Conservation (phyloP, 2,329 filamentous ascomycete genomes). For the Aspergillus cejpii region DNA sequence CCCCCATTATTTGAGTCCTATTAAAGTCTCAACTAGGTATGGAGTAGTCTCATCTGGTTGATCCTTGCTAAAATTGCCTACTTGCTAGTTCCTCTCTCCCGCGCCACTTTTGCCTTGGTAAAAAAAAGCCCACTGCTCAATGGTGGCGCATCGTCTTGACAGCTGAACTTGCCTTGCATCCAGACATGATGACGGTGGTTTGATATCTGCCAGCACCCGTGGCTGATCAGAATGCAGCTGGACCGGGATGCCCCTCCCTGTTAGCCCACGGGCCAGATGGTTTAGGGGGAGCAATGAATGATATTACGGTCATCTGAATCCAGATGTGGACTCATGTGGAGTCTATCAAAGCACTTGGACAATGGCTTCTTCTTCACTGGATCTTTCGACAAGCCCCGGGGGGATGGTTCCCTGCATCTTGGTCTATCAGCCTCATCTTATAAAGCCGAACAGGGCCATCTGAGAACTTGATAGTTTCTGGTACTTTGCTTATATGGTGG, state of each 20-base stretch:
- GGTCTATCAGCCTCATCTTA: not conserved
- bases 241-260: slow-evolving; percentile 10
- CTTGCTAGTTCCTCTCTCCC: slow-evolving; percentile 14
- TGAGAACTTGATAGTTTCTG: not conserved
- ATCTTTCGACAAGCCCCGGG: slow-evolving; percentile 2
- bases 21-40: not conserved
- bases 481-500: not conserved
- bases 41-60: not conserved
- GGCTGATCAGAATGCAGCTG: slow-evolving; percentile 22
- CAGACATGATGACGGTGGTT: slow-evolving; percentile 11
- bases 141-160: slow-evolving; percentile 19
- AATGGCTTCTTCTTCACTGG: slow-evolving; percentile 6
- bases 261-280: not conserved
- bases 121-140: slow-evolving; percentile 8
- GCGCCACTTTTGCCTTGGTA: slow-evolving; percentile 8
- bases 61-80: slow-evolving; percentile 11
- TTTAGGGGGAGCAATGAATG: not conserved
- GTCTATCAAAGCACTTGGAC: slow-evolving; percentile 13
- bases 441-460: not conserved
- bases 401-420: slow-evolving; percentile 6
- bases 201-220: slow-evolving; percentile 14
- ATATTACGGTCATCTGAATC: not conserved
- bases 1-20: not conserved
- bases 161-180: slow-evolving; percentile 19
- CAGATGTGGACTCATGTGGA: slow-evolving; percentile 8